A percentile compares a stretch with the other conserved stretches of the same genome.
phyloP scores from a whole-genome alignment of 805 yeast genomes.

The Sungouiella thailandica region DNA sequence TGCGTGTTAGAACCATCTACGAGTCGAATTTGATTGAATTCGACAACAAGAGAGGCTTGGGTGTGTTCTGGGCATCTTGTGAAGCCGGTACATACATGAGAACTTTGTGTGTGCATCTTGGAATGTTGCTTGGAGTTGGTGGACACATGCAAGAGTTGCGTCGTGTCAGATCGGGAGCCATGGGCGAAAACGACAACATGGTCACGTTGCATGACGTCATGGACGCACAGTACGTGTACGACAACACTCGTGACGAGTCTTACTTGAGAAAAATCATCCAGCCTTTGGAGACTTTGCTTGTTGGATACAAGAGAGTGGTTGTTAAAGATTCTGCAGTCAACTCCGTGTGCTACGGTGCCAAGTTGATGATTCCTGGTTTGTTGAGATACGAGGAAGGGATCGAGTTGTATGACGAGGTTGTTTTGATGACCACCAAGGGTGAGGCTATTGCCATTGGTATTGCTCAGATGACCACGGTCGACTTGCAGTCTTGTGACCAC shows the following conservation, averaged over 20 bases:
- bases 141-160: conserved; percentile 99
- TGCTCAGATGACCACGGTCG: conserved; percentile 98
- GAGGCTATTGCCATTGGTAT: conserved; percentile 98
- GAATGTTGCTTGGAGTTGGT: conserved; percentile 97
- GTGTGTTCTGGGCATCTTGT: conserved; percentile 99
- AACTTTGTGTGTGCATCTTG: conserved; percentile 97
- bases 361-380: conserved; percentile 97
- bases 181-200: conserved; percentile 83
- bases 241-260: conserved; percentile 94
- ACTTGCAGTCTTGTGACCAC: conserved; percentile 93
- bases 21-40: conserved; percentile 94
- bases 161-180: conserved; percentile 97
- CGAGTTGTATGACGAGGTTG: conserved; percentile 96
- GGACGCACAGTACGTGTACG: conserved; percentile 98
- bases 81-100: conserved; percentile 99
- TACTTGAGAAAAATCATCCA: conserved; percentile 90
- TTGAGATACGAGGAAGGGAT: conserved; percentile 97
- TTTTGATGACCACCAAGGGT: conserved; percentile 97
- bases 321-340: conserved; percentile 93
- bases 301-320: conserved; percentile 95
- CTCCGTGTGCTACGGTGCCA: conserved; percentile 98
- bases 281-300: conserved; percentile 89
- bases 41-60: conserved; percentile 92
- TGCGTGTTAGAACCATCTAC: conserved; percentile 96
- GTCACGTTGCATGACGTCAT: conserved; percentile 95